phyloP scores from a whole-genome alignment of 768 basidiomycete genomes.

The Termitomyces sp. region DNA sequence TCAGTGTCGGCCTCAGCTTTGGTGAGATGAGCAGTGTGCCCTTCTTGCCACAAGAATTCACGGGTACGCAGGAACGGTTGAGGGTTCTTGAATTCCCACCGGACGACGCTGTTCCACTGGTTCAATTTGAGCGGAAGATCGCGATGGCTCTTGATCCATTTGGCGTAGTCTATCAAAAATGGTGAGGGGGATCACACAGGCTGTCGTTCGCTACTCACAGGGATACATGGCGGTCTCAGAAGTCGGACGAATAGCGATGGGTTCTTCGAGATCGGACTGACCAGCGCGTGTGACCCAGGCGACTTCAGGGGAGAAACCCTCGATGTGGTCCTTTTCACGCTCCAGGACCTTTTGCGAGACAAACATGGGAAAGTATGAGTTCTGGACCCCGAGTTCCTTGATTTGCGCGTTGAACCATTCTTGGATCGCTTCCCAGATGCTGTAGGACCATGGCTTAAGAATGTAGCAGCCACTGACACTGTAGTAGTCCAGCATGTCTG shows the following conservation, averaged over 20 bases:
- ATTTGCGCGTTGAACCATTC: constrained; percentile 92
- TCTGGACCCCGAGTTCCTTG: constrained; percentile 93
- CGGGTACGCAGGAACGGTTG: constrained; percentile 99
- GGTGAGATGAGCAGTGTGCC: constrained; percentile 92
- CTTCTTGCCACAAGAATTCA: constrained; percentile 99
- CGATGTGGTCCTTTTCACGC: constrained; percentile 97
- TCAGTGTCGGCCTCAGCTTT: constrained; percentile 89
- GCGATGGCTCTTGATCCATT: constrained; percentile 97
- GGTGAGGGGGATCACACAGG: neutral
- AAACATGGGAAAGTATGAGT: constrained; percentile 99
- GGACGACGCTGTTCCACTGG: constrained; percentile 98
- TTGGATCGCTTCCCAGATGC: constrained; percentile 96
- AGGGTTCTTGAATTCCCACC: constrained; percentile 99
- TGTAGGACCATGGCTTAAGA: constrained; percentile 95
- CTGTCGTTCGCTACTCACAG: constrained; percentile 47
- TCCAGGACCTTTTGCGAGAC: constrained; percentile 90
- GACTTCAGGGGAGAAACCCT: constrained; percentile 98
- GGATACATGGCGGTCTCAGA: constrained; percentile 99
- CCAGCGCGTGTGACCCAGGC: constrained; percentile 99
- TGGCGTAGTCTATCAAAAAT: constrained; percentile 78
- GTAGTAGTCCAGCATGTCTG: constrained; percentile 99
- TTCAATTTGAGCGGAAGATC: constrained; percentile 97
- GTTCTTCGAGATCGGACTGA: constrained; percentile 90
- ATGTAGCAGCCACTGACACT: constrained; percentile 99
- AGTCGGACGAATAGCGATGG: constrained; percentile 96